Conservation (phyloP, 1,139 yeast species). For the Protomyces arabidopsidicola region DNA sequence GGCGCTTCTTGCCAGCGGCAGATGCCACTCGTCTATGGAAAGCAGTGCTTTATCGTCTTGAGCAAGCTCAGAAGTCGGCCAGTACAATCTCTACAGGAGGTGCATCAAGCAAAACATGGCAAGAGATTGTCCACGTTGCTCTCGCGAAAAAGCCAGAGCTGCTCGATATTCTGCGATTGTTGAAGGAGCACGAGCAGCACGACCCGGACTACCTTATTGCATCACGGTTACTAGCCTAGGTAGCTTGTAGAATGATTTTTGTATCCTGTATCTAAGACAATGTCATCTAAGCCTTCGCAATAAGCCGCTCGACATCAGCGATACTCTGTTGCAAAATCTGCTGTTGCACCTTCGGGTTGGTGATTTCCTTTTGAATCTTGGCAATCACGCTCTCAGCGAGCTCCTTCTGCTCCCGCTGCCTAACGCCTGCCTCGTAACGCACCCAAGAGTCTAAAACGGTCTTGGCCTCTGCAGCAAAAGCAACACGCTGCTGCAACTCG, state of each 20-base stretch:
- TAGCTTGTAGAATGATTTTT: not conserved
- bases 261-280: not conserved
- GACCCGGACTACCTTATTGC: not conserved
- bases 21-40: slow-evolving; percentile 1
- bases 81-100: not conserved
- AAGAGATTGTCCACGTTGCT: not conserved
- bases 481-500: slow-evolving; percentile 86
- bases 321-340: slow-evolving; percentile 85
- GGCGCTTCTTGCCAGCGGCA: slow-evolving; percentile 3
- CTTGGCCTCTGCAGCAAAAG: slow-evolving; percentile 84
- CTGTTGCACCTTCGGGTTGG: slow-evolving; percentile 90
- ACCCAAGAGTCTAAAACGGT: slow-evolving; percentile 98
- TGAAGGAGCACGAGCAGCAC: not conserved
- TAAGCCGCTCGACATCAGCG: slow-evolving; percentile 65
- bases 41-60: not conserved
- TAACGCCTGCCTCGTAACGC: slow-evolving; percentile 93
- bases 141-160: not conserved
- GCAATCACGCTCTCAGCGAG: slow-evolving; percentile 79
- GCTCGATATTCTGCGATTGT: not conserved
- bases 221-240: not conserved
- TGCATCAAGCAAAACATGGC: not conserved
- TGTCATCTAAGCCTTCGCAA: slow-evolving; percentile 17
- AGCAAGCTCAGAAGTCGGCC: not conserved
- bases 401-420: slow-evolving; percentile 94
- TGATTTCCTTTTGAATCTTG: slow-evolving; percentile 80